Evolutionary conservation across 495 filamentous ascomycete species (phyloP).

Genomic region (Penicillium macrosclerotiorum): DNA sequence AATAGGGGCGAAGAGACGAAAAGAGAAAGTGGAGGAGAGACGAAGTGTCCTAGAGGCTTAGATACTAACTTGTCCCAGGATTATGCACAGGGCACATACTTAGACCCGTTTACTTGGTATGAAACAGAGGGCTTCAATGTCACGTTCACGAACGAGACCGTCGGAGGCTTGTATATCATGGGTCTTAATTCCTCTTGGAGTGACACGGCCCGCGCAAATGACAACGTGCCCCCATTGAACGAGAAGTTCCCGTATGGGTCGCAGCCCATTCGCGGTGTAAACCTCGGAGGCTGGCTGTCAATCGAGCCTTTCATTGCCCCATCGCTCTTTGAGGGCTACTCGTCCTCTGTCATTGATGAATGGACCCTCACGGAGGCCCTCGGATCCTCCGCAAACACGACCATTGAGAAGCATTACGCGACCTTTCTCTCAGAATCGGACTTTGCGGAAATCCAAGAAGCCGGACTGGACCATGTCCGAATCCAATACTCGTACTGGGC

Average conservation of each 20-base stretch:
- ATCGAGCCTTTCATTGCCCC: constrained; percentile 96
- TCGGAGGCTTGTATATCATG: constrained; percentile 87
- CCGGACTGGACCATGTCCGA: constrained; percentile 93
- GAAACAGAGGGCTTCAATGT: constrained; percentile 91
- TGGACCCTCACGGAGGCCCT: constrained; percentile 73
- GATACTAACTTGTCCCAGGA: constrained; percentile 22
- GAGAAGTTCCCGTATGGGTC: constrained; percentile 69
- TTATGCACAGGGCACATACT: constrained; percentile 66
- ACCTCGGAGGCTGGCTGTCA: constrained; percentile 91
- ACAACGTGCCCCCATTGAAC: constrained; percentile 74
- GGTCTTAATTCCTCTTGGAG: constrained; percentile 86
- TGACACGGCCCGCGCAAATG: constrained; percentile 74
- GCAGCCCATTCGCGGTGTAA: constrained; percentile 82
- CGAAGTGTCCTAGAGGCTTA: too few relatives aligned
- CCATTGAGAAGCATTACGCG: constrained; percentile 87
- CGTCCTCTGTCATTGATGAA: constrained; percentile 76
- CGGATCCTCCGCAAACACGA: constrained; percentile 56
- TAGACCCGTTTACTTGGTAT: constrained; percentile 93
- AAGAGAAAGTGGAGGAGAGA: too few relatives aligned
- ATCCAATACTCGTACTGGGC: constrained; percentile 97
- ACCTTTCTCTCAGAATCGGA: constrained; percentile 80
- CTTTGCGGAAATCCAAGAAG: constrained; percentile 78
- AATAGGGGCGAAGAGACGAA: too few relatives aligned
- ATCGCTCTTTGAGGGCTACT: constrained; percentile 75
- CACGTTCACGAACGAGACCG: constrained; percentile 82